Evolutionary conservation across 306 rosid species (phyloP).

Genomic region (Pterocarpus santalinus): DNA sequence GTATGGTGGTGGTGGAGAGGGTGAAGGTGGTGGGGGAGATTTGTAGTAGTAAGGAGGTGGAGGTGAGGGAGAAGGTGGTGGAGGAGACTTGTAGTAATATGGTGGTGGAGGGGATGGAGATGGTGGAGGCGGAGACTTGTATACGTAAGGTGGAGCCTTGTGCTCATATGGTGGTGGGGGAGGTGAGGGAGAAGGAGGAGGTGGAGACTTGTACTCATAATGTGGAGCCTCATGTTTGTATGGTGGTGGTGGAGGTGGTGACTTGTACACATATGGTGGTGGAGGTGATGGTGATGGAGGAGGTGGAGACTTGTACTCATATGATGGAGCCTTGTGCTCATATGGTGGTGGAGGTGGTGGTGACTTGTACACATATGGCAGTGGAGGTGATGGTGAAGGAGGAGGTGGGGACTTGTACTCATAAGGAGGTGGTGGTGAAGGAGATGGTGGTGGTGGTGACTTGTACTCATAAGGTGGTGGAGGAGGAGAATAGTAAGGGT

Average conservation of each 20-base stretch:
- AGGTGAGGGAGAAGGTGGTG: neutral
- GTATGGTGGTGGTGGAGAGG: neutral
- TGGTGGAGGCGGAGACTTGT: slow-evolving; percentile 35
- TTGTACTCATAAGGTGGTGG: slow-evolving; percentile 18
- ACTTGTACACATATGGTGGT: too few species aligned
- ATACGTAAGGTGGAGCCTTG: too few species aligned
- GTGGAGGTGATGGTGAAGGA: rapidly evolving
- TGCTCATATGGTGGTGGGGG: neutral
- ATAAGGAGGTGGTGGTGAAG: neutral
- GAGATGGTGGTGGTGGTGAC: slow-evolving; percentile 5
- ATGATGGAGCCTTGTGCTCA: neutral
- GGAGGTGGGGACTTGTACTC: slow-evolving; percentile 1
- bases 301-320: neutral
- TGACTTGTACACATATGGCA: neutral
- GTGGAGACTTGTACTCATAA: slow-evolving; percentile 22
- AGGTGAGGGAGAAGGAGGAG: neutral
- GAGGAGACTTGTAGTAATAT: neutral
- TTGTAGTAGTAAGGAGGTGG: neutral
- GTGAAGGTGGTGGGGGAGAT: neutral
- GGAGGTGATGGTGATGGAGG: too few species aligned
- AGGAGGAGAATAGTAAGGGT: slow-evolving; percentile 48
- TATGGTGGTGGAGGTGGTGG: slow-evolving; percentile 17
- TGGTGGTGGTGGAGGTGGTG: too few species aligned
- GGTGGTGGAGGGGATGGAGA: neutral
- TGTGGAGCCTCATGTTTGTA: too few species aligned